These are phyloP conservation scores for Geranomyces michiganensis DNA, from an alignment of 192 early-diverging fungal species.

Conservation along the genomic window DNA sequence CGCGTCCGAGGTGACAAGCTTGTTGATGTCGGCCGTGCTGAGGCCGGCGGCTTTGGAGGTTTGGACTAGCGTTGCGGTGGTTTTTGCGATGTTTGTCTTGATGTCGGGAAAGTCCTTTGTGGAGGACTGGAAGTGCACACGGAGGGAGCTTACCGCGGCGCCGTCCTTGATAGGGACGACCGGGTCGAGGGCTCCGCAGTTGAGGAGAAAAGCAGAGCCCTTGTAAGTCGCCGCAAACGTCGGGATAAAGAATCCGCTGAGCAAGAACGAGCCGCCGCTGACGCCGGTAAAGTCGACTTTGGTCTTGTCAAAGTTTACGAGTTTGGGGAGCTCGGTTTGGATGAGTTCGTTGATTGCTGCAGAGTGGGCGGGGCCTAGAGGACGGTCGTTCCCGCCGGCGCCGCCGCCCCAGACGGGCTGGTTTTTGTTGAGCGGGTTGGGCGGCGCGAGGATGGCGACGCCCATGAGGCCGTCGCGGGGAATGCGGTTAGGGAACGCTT, in stretches of 20 bases:
- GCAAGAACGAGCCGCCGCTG: slow-evolving; percentile 30
- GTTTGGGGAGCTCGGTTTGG: slow-evolving; percentile 26
- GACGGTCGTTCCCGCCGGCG: slow-evolving; percentile 16
- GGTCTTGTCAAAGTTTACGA: slow-evolving; percentile 25
- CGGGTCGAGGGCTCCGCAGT: slow-evolving; percentile 28
- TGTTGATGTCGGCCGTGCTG: neutral
- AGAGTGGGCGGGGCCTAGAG: slow-evolving; percentile 31
- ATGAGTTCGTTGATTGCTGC: slow-evolving; percentile 32
- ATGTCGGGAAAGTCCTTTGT: slow-evolving; percentile 26
- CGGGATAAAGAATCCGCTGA: slow-evolving; percentile 32
- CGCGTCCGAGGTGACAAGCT: slow-evolving; percentile 32
- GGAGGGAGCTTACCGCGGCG: neutral
- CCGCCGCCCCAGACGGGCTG: slow-evolving; percentile 28
- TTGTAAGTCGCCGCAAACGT: slow-evolving; percentile 30
- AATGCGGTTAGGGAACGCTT: slow-evolving; percentile 31
- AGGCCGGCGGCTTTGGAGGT: slow-evolving; percentile 3
- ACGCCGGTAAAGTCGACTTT: slow-evolving; percentile 41
- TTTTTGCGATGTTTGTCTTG: slow-evolving; percentile 15
- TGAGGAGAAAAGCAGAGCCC: slow-evolving; percentile 12
- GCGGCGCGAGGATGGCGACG: slow-evolving; percentile 41
- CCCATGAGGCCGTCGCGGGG: slow-evolving; percentile 32
- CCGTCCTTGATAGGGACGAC: neutral
- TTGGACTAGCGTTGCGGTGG: slow-evolving; percentile 13
- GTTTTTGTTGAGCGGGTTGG: slow-evolving; percentile 13
- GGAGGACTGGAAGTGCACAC: slow-evolving; percentile 37